Base-by-base conservation (phyloP, 2,329 filamentous ascomycete species). In the Cladophialophora chaetospira region DNA sequence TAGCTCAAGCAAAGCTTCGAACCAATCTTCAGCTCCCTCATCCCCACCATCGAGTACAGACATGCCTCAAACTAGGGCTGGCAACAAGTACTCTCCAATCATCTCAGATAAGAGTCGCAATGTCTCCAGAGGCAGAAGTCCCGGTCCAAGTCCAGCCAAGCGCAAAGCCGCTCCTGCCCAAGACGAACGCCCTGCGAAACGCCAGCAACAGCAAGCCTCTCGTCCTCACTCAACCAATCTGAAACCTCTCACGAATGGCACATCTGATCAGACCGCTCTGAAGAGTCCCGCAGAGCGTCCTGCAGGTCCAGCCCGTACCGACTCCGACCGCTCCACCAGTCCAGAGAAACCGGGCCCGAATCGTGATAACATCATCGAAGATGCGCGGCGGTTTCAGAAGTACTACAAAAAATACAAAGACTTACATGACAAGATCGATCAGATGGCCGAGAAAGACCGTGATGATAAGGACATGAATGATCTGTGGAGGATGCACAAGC, bases 401-500 rank as follows among this genome's bases (percentile, higher is more conserved):
- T 79, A 79, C 60, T 86, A 86, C 65, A 78, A 79, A 31, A 78
- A 77, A 55, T 87, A 87, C 65, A 76, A 78, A 63, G 70, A 76
- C 64, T 68, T 85, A 64, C 82, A 86, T 67, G 78, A 79, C 33
- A 67, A 71, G 50, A 64, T 79, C 58, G 68, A 70, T 17, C 65
- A 67, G 5, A 69, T 71, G 31, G 60, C 72, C 28, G 70, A 75
- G 53, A 73, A 78, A 3, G 75, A 79, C 6, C 74, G 73, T 46
- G 71, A 75, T 19, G 80, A 61, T 21, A 61, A 85, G 64, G 70
- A 67, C 31, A 62, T 82, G 58, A 76, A 79, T 40, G 74, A 77
- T 56, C 66, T 86, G 51, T 76, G 78, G 66, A 75, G 72, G 42
- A 67, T 67, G 65, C 65, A 67, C 50, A 60, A 54, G 47, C 53